Base-by-base conservation (phyloP, 768 basidiomycete genomes). In the Xanthoconium stramineum region DNA sequence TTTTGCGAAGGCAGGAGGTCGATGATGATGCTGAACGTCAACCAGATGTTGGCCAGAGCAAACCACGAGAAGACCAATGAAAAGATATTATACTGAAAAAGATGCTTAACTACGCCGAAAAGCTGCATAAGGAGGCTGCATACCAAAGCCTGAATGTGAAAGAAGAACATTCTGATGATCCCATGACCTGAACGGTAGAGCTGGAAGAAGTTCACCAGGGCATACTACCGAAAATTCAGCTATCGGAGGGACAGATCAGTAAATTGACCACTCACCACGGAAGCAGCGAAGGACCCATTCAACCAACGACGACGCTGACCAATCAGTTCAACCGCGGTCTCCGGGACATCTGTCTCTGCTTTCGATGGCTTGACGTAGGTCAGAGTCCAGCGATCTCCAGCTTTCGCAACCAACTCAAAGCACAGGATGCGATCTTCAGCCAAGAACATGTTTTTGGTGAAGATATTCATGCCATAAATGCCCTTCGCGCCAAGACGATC, bases 401-500 rank as follows among this genome's bases (percentile, higher is more conserved):
- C 85, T 73, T 98, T 98, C 12, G 95, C 94, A 20, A 95, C 94
- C 51, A 98, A 79, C 70, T 98, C 95, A 74, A 98, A 98, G 74
- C 95, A 98, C 29, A 98, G 80, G 61, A 98, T 98, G 78, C 95
- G 91, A 78, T 96, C 94, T 75, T 95, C 94, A 54, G 93, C 93
- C 67, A 90, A 74, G 76, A 85, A 85, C 85, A 87, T 89, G 72
- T 95, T 96, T 76, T 95, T 96, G 36, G 91, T 94, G 78, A 97
- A 96, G 65, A 97, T 95, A 71, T 89, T 88, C 95, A 97, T 97
- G 44, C 94, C 94, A 59, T 96, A 85, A 53, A 95, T 92, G 73
- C 95, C 96, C 75, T 97, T 95, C 28, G 84, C 76, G 12, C 96
- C 96, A 44, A 97, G 84, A 51, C 95, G 87, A 60, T 93, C 93